Conservation (phyloP, 331 rosid genomes). For the Quercus tomentella region DNA sequence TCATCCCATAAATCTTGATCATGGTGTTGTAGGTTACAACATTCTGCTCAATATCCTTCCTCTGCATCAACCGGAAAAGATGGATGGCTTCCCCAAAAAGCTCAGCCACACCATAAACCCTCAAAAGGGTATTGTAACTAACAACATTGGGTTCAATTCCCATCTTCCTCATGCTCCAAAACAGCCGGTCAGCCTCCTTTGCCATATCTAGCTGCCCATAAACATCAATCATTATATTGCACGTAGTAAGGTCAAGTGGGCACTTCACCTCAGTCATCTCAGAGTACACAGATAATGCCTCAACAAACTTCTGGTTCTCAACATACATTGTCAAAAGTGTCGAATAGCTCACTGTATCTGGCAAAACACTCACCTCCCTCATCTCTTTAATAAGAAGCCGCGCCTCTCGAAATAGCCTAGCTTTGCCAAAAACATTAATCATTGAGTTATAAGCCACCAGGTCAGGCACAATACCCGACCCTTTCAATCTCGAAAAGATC, state of each 20-base stretch:
- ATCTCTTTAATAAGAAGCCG: slow-evolving; percentile 64
- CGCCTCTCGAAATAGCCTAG: slow-evolving; percentile 82
- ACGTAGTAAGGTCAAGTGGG: slow-evolving; percentile 61
- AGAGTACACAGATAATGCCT: slow-evolving; percentile 73
- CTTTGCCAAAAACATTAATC: slow-evolving; percentile 90
- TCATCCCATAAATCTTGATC: slow-evolving; percentile 84
- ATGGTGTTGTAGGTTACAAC: slow-evolving; percentile 90
- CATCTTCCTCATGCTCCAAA: slow-evolving; percentile 93
- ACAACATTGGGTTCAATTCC: slow-evolving; percentile 83
- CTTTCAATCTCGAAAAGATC: slow-evolving; percentile 59
- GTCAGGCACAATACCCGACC: slow-evolving; percentile 57
- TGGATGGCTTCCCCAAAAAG: slow-evolving; percentile 90
- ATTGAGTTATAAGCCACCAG: slow-evolving; percentile 73
- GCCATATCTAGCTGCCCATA: slow-evolving; percentile 95
- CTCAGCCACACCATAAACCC: slow-evolving; percentile 93
- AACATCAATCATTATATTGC: slow-evolving; percentile 89
- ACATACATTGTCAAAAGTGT: slow-evolving; percentile 60
- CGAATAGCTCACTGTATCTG: slow-evolving; percentile 74
- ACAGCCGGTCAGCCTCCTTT: slow-evolving; percentile 82
- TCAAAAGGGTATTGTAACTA: slow-evolving; percentile 81
- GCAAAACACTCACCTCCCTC: slow-evolving; percentile 52
- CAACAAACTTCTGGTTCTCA: slow-evolving; percentile 77
- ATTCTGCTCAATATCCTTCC: slow-evolving; percentile 66
- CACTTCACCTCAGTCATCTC: slow-evolving; percentile 71
- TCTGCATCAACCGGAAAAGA: slow-evolving; percentile 84